Base-by-base conservation (phyloP, 164 flowering plant genomes). In the Vitis rotundifolia region DNA sequence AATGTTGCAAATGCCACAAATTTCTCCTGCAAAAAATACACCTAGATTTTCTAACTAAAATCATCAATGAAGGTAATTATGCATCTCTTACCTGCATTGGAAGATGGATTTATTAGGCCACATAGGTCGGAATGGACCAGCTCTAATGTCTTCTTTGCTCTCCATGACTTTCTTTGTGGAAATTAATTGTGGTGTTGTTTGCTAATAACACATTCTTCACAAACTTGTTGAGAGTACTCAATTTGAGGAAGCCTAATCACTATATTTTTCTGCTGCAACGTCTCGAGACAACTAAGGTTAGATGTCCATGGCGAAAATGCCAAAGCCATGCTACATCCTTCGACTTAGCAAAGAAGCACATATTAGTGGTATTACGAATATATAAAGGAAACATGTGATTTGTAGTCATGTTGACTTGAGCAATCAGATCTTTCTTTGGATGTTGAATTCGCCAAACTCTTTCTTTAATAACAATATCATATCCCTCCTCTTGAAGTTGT, bases 351-450 rank as follows among this genome's bases (percentile, higher is more conserved):
- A 1, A 22, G 22, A 22, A 57, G 15, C 70, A 68, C 19, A 53
- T 19, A 44, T 68, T 9, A 2, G 22, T 22, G 22, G 8, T 53
- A 58, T 16, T 67, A 56, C 57, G 18, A 16, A 57, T 68, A 29
- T 68, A 56, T 44, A 68, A 67, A 56, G 70, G 63, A 58, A 57
- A 68, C 63, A 68, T 44, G 4, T 16, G 56, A 53, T 68, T 56
- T 57, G 63, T 47, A 68, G 44, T 68, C 52, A 68, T 31, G 15
- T 15, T 31, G 22, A 22, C 22, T 22, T 22, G 22, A 22, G 22
- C 22, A 22, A 22, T 22, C 22, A 22, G 22, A 22, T 22, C 22
- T 22, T 22, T 22, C 22, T 22, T 22, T 22, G 22, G 22, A 22
- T 22, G 1, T 22, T 22, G 22, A 22, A 22, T 1, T 22, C 1